Conservation (phyloP, 305 asterid genomes). For the Fraxinus ornus region DNA sequence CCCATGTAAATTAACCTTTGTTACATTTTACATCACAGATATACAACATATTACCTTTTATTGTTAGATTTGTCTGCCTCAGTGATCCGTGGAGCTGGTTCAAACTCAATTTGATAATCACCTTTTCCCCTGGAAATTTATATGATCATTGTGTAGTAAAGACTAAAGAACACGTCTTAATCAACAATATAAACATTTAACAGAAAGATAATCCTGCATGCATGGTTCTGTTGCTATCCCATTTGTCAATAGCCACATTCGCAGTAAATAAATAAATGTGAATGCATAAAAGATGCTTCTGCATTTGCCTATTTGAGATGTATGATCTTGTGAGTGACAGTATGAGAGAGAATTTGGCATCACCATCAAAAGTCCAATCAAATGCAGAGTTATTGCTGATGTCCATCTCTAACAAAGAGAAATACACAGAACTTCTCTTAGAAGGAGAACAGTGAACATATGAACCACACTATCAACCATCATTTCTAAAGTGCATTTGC, state of each 20-base stretch:
- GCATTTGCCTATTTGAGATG: not conserved
- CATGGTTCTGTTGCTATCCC: not conserved
- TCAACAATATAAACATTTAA: not conserved
- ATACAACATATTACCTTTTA: constrained; percentile 42
- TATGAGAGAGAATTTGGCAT: not conserved
- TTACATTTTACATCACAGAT: not conserved
- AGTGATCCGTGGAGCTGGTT: constrained; percentile 79
- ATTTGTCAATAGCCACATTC: not conserved
- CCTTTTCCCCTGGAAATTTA: constrained; percentile 71
- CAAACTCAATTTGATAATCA: constrained; percentile 70
- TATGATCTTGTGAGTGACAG: not conserved
- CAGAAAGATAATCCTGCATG: constrained; percentile 3
- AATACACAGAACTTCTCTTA: not conserved
- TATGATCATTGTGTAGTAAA: constrained; percentile 12
- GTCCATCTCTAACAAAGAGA: not conserved
- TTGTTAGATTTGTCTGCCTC: constrained; percentile 80
- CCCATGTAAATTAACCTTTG: not conserved
- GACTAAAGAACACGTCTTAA: not conserved
- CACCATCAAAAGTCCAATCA: not conserved
- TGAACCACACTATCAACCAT: not conserved
- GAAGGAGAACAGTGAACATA: not conserved
- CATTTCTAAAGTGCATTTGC: not conserved
- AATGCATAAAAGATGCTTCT: not conserved
- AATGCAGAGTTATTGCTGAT: not conserved
- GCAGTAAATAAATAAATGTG: not conserved